A percentile compares a stretch with the other conserved stretches of the same genome.
Evolutionary conservation across 192 early-diverging fungal species (phyloP).

Genomic region (Podila verticillata): DNA sequence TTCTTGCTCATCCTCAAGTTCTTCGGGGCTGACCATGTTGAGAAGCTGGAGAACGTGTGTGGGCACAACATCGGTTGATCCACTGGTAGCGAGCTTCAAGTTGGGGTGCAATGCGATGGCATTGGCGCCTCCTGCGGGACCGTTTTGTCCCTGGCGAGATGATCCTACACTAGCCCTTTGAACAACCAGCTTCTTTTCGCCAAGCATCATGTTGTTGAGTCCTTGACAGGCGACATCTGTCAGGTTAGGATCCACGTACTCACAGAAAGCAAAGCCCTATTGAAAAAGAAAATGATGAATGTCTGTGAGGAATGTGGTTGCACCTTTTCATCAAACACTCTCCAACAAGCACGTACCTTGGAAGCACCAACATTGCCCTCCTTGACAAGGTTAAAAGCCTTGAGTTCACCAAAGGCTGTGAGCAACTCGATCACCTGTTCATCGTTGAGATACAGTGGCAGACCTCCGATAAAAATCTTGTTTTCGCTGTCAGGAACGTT

Average conservation of each 20-base stretch:
- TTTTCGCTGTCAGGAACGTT: constrained; percentile 91
- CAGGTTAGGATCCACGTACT: constrained; percentile 87
- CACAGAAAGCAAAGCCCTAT: constrained; percentile 96
- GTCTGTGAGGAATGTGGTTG: too few relatives aligned
- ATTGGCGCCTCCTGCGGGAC: constrained; percentile 45
- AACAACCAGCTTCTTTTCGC: constrained; percentile 92
- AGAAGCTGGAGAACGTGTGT: constrained; percentile 88
- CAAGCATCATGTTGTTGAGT: constrained; percentile 94
- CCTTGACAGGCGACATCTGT: constrained; percentile 96
- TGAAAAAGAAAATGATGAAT: constrained; percentile 3
- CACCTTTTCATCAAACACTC: neutral
- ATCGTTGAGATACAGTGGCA: constrained; percentile 89
- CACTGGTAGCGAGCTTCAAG: constrained; percentile 56
- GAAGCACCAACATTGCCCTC: constrained; percentile 78
- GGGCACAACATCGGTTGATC: constrained; percentile 69
- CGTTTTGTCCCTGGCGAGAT: constrained; percentile 57
- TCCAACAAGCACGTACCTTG: constrained; percentile 57
- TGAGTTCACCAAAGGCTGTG: constrained; percentile 92
- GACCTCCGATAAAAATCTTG: constrained; percentile 94
- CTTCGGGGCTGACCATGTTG: constrained; percentile 93
- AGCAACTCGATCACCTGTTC: constrained; percentile 95
- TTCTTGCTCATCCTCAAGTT: constrained; percentile 86
- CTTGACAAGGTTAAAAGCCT: constrained; percentile 93
- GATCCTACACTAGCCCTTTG: constrained; percentile 92
- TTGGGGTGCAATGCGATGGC: constrained; percentile 58